Evolutionary conservation across 106 monocot species (phyloP).

Genomic region (Phalaenopsis aphrodite): DNA sequence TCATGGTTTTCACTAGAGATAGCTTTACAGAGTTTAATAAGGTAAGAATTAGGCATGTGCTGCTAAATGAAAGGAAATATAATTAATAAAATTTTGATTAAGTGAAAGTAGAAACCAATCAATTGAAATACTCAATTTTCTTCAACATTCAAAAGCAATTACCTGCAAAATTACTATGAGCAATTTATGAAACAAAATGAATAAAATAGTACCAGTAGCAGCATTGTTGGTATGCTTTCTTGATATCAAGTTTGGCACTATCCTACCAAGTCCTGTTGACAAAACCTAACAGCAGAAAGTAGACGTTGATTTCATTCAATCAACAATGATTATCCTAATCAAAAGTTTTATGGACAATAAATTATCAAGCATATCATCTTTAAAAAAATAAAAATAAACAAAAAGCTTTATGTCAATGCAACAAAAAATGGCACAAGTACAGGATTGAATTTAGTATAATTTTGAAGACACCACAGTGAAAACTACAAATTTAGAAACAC

Average conservation of each 20-base stretch:
- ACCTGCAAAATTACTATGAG: background rate
- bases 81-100: background rate
- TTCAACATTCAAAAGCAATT: background rate
- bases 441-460: background rate
- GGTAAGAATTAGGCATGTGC: background rate
- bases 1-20: background rate
- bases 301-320: background rate
- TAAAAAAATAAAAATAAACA: background rate
- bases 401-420: background rate
- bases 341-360: background rate
- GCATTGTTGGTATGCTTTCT: constrained; percentile 94
- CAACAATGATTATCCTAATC: background rate
- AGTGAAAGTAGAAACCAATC: background rate
- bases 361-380: background rate
- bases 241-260: constrained; percentile 94
- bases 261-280: constrained; percentile 93
- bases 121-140: background rate
- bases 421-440: background rate
- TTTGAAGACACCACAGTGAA: background rate
- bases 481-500: background rate
- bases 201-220: constrained; percentile 61
- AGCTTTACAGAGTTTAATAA: background rate
- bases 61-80: background rate
- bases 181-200: background rate
- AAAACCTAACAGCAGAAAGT: constrained; percentile 36